Evolutionary conservation across 306 rosid species (phyloP), one percentile per base, ranked within the genome.

Genomic region (Senna siamea): DNA sequence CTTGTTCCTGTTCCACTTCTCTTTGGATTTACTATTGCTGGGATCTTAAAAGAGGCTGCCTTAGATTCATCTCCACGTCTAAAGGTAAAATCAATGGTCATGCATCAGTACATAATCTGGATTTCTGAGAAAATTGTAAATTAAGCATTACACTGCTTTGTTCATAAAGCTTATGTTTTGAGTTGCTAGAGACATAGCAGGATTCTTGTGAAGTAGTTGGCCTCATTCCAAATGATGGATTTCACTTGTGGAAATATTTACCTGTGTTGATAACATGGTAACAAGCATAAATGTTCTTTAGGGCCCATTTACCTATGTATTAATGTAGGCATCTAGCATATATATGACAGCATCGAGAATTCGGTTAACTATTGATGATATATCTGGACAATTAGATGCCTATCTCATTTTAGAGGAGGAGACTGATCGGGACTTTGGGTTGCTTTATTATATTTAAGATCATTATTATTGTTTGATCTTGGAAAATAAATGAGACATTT

Each of bases 21-120:
- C 66, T 20, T 90, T 48, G 99, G 99, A 79, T 54, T 88, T 63
- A 76, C 88, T 58, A 57, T 90, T 83, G 96, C 98, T 43, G 96
- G 86, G 64, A 77, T 82, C 73, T 80, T 92, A 69, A 86, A 78
- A 35, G 87, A 79, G 68, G 84, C 89, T 19, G 92, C 93, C 20
- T 58, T 90, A 32, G 88, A 89, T 41, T 50, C 84, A 69, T 88
- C 96, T 69, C 92, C 96, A 20, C 76, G 79, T 67, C 88, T 92
- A 60, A 88, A 84, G 98, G 98, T 94, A 74, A 61, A 70, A 13
- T 15, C 52, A 40, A 61, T 57, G 47, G 10, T 50, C 68, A 51
- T 57, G 71, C 72, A 54, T 67, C 18, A 68, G 52, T 61, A 2
- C 32, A 19, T 64, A 72, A 18, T 69, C 56, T 52, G 7, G 23